Conservation (phyloP, 2,329 filamentous ascomycete genomes). For the Zymoseptoria tritici region DNA sequence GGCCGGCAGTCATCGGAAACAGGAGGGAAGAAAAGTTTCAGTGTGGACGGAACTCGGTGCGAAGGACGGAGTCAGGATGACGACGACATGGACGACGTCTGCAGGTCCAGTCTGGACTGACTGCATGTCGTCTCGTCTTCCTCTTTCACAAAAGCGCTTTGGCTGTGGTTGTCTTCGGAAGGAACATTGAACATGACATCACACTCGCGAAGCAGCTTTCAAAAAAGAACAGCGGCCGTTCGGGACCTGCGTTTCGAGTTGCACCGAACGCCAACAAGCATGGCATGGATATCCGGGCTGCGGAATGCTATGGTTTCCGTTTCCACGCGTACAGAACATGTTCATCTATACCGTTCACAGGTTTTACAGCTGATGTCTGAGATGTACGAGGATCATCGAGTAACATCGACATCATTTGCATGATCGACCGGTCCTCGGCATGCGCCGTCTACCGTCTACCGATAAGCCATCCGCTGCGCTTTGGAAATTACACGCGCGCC, state of each 20-base stretch:
- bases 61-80: background rate
- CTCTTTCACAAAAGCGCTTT: background rate
- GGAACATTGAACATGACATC: background rate
- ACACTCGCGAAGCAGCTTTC: background rate
- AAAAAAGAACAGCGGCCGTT: background rate
- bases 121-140: background rate
- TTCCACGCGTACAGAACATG: background rate
- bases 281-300: background rate
- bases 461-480: background rate
- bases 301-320: background rate
- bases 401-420: background rate
- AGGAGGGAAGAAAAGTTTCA: background rate
- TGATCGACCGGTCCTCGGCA: background rate
- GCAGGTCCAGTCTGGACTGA: background rate
- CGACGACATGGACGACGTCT: background rate
- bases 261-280: background rate
- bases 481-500: background rate
- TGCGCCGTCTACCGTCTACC: background rate
- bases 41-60: background rate
- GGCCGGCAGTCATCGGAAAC: no score
- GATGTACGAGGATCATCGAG: background rate
- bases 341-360: background rate
- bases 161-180: background rate
- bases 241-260: no score
- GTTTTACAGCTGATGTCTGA: background rate